These are phyloP conservation scores for Somion occarium DNA, from an alignment of 1,284 basidiomycete species.

Conservation along the genomic window DNA sequence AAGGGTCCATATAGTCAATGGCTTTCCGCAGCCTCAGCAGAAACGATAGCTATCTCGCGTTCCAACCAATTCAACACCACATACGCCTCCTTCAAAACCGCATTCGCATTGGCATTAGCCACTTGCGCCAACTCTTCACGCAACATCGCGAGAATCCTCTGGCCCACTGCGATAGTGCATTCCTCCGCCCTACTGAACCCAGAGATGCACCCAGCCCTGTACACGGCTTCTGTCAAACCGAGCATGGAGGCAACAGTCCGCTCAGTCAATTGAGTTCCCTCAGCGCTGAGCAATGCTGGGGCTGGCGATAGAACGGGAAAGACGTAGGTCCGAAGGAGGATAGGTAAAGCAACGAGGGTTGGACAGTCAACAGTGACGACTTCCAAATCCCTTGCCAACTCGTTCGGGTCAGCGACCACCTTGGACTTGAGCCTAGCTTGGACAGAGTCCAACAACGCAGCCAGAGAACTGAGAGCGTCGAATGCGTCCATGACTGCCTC, in stretches of 20 bases:
- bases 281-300: neutral
- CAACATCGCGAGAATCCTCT: slow-evolving; percentile 49
- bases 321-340: slow-evolving; percentile 46
- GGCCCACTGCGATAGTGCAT: slow-evolving; percentile 53
- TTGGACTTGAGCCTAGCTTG: slow-evolving; percentile 11
- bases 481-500: slow-evolving; percentile 78
- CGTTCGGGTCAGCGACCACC: slow-evolving; percentile 12
- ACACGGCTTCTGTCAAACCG: slow-evolving; percentile 54
- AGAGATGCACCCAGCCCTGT: slow-evolving; percentile 59
- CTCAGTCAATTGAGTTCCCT: slow-evolving; percentile 13
- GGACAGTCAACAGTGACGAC: slow-evolving; percentile 58
- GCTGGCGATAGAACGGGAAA: slow-evolving; percentile 9
- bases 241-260: slow-evolving; percentile 48
- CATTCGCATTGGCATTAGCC: neutral
- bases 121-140: slow-evolving; percentile 20
- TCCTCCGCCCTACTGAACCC: slow-evolving; percentile 77
- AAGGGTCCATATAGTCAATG: slow-evolving; percentile 26
- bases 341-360: slow-evolving; percentile 62
- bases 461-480: slow-evolving; percentile 53
- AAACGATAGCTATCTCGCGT: slow-evolving; percentile 20
- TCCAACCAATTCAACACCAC: slow-evolving; percentile 23
- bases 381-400: slow-evolving; percentile 39
- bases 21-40: slow-evolving; percentile 12
- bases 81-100: slow-evolving; percentile 10
- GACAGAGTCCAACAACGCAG: slow-evolving; percentile 50